A percentile compares a stretch with the other conserved stretches of the same genome.
phyloP scores from a whole-genome alignment of 2,329 filamentous ascomycete genomes.

The Allantophomopsis lycopodina region DNA sequence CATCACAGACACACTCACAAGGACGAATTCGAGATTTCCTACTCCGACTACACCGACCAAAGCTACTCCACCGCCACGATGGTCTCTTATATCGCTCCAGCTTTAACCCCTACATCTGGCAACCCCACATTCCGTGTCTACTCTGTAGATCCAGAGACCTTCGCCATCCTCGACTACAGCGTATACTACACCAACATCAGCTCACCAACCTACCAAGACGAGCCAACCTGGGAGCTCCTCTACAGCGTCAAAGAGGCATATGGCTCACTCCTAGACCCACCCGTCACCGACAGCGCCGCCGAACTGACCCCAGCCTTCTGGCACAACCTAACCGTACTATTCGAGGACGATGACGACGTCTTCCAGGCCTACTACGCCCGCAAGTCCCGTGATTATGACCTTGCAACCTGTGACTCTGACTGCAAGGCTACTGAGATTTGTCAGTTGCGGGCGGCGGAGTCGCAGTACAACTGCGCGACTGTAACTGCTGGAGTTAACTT shows the following conservation, averaged over 20 bases:
- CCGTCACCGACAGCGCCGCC: constrained; percentile 20
- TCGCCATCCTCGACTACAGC: constrained; percentile 17
- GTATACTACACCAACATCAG: constrained; percentile 17
- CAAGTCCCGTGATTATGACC: constrained; percentile 28
- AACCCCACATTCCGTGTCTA: constrained; percentile 20
- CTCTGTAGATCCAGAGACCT: constrained; percentile 19
- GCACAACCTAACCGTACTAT: constrained; percentile 37
- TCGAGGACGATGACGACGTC: constrained; percentile 26
- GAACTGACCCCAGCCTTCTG: constrained; percentile 44
- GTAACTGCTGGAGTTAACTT: constrained; percentile 21
- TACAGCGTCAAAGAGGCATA: constrained; percentile 19
- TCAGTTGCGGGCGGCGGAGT: constrained; percentile 33
- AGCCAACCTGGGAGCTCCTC: constrained; percentile 15
- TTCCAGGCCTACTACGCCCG: constrained; percentile 33
- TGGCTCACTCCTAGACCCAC: constrained; percentile 21
- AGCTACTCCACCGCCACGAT: constrained; percentile 12
- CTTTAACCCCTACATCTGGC: constrained; percentile 19
- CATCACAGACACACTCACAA: constrained; percentile 16
- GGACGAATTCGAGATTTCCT: constrained; percentile 19
- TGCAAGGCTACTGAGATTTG: constrained; percentile 35
- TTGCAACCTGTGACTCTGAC: constrained; percentile 25
- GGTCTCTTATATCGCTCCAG: constrained; percentile 18
- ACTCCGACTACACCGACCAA: constrained; percentile 14
- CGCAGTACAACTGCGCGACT: constrained; percentile 35
- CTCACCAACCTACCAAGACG: constrained; percentile 13